Conservation (phyloP, 2,329 filamentous ascomycete species). For the Orbilia oligospora region DNA sequence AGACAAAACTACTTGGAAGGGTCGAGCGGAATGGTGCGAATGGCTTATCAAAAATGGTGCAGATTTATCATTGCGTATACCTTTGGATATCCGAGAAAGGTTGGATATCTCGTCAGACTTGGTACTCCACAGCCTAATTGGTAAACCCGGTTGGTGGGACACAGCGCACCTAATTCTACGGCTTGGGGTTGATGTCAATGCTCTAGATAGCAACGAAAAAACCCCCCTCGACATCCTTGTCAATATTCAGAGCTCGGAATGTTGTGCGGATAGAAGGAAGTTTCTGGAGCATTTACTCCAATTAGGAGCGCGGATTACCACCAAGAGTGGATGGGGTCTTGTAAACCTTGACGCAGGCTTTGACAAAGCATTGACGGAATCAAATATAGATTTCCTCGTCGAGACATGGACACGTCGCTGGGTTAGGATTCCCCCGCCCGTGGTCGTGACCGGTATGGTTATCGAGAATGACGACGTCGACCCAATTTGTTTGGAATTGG, state of each 20-base stretch:
- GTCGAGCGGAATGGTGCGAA: not conserved
- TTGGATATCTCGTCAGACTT: no score
- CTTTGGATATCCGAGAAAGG: no score
- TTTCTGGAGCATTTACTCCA: not conserved
- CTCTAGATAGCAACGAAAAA: not conserved
- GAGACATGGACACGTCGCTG: not conserved
- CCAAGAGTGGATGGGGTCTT: not conserved
- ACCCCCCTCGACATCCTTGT: slow-evolving; percentile 2
- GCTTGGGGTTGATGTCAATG: not conserved
- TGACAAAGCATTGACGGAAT: not conserved
- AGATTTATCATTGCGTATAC: no score
- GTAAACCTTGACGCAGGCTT: not conserved
- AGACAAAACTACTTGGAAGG: no score
- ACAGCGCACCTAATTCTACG: not conserved
- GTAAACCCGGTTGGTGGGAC: no score
- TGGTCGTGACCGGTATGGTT: not conserved
- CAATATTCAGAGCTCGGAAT: not conserved
- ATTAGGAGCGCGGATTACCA: not conserved
- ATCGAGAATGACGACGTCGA: no score
- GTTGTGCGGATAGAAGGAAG: not conserved
- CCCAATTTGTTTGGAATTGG: not conserved
- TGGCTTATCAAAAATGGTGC: slow-evolving; percentile 10
- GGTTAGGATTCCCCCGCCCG: not conserved
- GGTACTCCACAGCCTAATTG: not conserved
- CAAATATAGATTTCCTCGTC: not conserved